Base-by-base conservation (phyloP, 192 early-diverging fungal species). In the Podila horticola region DNA sequence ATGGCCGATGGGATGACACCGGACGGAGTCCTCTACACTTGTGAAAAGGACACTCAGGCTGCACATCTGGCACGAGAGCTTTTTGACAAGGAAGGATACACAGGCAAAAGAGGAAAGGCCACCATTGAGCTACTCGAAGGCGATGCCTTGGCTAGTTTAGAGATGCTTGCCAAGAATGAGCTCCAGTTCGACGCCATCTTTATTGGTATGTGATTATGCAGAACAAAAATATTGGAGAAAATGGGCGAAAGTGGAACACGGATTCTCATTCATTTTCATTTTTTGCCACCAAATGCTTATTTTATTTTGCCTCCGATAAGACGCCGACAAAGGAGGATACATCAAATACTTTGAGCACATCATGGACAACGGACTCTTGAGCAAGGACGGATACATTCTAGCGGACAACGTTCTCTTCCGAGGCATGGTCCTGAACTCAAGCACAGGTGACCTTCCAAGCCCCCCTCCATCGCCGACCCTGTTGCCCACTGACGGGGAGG, bases 301-400 rank as follows among this genome's bases (percentile, higher is more conserved):
- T 34, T 33, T 24, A 9, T 52, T n/a, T 22, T 19, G 1, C 24
- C 12, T 30, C 36, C 49, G 19, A 4, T 19, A 52, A 87, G 94
- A 95, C 67, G 94, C 94, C 0, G 88, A 95, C 75, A 94, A 95
- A 72, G 69, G 74, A 26, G 85, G 84, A 6, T 94, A 95, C 66
- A 84, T 85, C 58, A 75, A 81, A 3, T 93, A 95, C 69, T 92
- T 86, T 50, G 84, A 94, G 41, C 76, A 82, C 12, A 84, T 92
- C 57, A 69, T 95, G 33, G 86, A 92, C n/a, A 79, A 84, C n/a
- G 71, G 85, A 19, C 71, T 94, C 13, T 73, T 95, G 7, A 26
- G 85, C 3, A 79, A 88, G 10, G 30, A 77, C 22, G 94, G 93
- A 9, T 66, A 90, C 26, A 86, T 95, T n/a, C 65, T 93, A 20